Evolutionary conservation across 2,329 filamentous ascomycete genomes (phyloP), one percentile per base, ranked within the genome.

Genomic region (Scolecobasidium constrictum): DNA sequence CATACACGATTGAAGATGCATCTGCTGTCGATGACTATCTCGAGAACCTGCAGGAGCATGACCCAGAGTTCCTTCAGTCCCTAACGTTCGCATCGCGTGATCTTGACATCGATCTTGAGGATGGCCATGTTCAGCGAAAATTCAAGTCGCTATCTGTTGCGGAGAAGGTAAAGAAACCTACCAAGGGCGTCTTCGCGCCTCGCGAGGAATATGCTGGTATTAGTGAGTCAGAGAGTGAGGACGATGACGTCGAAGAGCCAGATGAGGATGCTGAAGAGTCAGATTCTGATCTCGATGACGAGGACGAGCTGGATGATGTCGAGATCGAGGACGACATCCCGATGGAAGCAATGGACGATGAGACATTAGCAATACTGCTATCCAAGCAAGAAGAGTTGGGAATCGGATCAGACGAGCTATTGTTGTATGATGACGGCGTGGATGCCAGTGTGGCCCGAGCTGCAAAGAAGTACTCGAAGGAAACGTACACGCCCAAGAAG

Each of bases 341-440:
- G 37, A 56, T 55, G 16, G 60, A 60, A 12, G 51, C 56, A 4
- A 62, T 69, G 51, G 69, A 75, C 6, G 77, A 86, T 48, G 78
- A 80, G 55, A 67, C 72, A 16, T 63, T 84, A 31, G 79, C 80
- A 31, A 65, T 70, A 31, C 60, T 81, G 18, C 57, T 83, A 21
- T 65, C 72, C 40, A 79, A 77, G 55, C 73, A 79, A 52, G 71
- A 77, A 56, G 74, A 79, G 54, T 63, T 83, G 3, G 81, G 80
- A 6, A 62, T 83, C 35, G 72, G 67, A 2, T 67, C 69, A 7
- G 69, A 77, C 17, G 73, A 83, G 43, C 52, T 80, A 3, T 43
- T 81, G 12, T 61, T 82, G 3, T 72, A 77, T 45, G 68, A 73
- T 39, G 70, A 64, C 13, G 59, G 60, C 15, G 58, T 61, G 4